Base-by-base conservation (phyloP, 2,329 filamentous ascomycete species). In the Pseudogymnoascus sp. region DNA sequence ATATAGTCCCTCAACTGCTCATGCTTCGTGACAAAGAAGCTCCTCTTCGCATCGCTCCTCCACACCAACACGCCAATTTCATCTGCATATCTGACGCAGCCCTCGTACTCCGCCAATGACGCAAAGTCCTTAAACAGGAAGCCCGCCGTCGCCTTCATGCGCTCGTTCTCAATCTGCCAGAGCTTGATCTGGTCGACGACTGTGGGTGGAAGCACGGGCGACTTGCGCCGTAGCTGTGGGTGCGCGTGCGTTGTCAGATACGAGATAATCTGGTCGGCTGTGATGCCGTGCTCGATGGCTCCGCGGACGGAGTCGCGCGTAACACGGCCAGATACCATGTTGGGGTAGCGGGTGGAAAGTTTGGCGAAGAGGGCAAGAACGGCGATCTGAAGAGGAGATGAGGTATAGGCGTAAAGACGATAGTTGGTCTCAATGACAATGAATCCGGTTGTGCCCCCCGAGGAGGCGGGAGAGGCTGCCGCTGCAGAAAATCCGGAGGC, bases 351-450 rank as follows among this genome's bases (percentile, higher is more conserved):
- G 74, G 92, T 92, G 68, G 87, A 88, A 60, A 99, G 86, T 63
- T 88, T 88, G 58, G 88, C 85, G 77, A 99, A 99, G 65, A 99
- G 87, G 38, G 88, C 87, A 50, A 99, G 86, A 63, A 99, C 91
- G 60, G 92, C 91, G 66, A 97, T 99, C 74, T 97, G 93, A 0
- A 99, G 84, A 0, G 92, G 90, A 0, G 92, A 96, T 35, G 89
- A 88, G 6, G 95, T 97, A 77, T 99, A 99, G 33, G 94, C 94
- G 77, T 99, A 99, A 67, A 99, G 78, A 25, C 94, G 89, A 77
- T 97, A 97, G 76, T 99, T 99, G 7, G 94, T 99, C 78, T 99
- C 94, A 67, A 99, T 85, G 69, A 99, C 92, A 71, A 99, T 91
- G 77, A 91, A 94, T 65, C 92, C 92, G 69, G 86, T 86, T 65